Conservation (phyloP, 2,329 filamentous ascomycete species). For the Tetracladium maxilliforme region DNA sequence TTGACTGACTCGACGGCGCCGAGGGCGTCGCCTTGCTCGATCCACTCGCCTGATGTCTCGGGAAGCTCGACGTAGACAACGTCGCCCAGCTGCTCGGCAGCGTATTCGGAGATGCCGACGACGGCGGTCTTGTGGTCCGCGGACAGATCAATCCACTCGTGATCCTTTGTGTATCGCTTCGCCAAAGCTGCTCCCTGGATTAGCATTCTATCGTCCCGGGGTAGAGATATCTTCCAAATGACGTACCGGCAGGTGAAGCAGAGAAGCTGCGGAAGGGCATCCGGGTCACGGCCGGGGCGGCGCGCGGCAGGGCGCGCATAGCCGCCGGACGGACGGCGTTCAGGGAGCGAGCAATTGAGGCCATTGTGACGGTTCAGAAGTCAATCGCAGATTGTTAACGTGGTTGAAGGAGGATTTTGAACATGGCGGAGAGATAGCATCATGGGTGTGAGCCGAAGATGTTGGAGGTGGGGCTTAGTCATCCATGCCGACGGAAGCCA, state of each 20-base stretch:
- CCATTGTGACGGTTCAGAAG: slow-evolving; percentile 32
- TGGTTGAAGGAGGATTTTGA: no score
- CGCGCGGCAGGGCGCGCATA: slow-evolving; percentile 17
- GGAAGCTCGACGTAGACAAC: slow-evolving; percentile 97
- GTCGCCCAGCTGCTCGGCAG: slow-evolving; percentile 82
- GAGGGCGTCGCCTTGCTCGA: slow-evolving; percentile 67
- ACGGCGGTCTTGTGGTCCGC: slow-evolving; percentile 70
- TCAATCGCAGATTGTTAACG: no score
- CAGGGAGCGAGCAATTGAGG: slow-evolving; percentile 44
- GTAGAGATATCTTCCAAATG: slow-evolving; percentile 7
- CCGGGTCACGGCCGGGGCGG: slow-evolving; percentile 18
- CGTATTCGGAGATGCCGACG: slow-evolving; percentile 80
- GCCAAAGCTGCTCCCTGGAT: slow-evolving; percentile 1
- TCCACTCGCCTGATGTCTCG: slow-evolving; percentile 47
- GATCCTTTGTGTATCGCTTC: slow-evolving; percentile 90
- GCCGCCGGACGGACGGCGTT: slow-evolving; percentile 31
- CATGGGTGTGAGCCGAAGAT: no score
- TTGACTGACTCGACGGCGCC: slow-evolving; percentile 98
- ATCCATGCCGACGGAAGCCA: no score
- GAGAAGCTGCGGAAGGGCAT: slow-evolving; percentile 28
- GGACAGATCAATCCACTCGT: slow-evolving; percentile 93
- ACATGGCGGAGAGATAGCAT: no score
- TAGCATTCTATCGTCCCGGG: slow-evolving; percentile 3
- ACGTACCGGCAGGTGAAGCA: slow-evolving; percentile 23
- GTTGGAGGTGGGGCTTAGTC: no score